Conservation (phyloP, 768 basidiomycete genomes). For the Fistulinella prunicolor region DNA sequence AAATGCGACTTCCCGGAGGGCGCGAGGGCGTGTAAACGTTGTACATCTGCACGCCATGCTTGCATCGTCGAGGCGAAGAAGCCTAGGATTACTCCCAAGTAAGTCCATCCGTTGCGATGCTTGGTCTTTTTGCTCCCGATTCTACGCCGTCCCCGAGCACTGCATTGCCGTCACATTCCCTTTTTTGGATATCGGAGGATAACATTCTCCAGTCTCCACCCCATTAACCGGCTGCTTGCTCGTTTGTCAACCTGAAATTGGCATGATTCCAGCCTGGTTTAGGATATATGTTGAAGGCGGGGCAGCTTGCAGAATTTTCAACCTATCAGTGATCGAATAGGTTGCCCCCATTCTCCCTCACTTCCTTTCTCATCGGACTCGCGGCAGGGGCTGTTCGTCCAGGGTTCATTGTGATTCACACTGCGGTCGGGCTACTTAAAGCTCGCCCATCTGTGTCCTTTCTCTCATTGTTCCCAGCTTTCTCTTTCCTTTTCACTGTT, state of each 20-base stretch:
- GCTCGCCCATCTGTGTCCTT: background rate
- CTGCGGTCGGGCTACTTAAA: conserved; percentile 22
- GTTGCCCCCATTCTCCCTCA: background rate
- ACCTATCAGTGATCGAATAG: background rate
- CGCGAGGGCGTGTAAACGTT: conserved; percentile 76
- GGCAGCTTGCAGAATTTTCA: conserved; percentile 6
- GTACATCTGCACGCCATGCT: conserved; percentile 65
- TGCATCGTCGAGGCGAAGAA: conserved; percentile 86
- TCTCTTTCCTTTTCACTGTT: background rate
- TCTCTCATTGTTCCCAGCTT: background rate
- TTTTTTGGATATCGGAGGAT: conserved; percentile 24
- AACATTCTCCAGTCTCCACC: conserved; percentile 12
- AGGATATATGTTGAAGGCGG: conserved; percentile 12
- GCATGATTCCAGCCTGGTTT: conserved; percentile 9
- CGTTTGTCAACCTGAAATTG: conserved; percentile 14
- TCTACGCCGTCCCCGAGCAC: conserved; percentile 14
- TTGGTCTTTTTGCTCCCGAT: conserved; percentile 2
- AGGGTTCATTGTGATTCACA: background rate
- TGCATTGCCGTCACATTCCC: conserved; percentile 25
- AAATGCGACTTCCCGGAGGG: conserved; percentile 78
- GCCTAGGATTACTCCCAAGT: conserved; percentile 78
- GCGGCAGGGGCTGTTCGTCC: conserved; percentile 11
- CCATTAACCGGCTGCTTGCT: conserved; percentile 7
- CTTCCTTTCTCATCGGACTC: conserved; percentile 14
- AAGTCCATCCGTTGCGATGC: conserved; percentile 38